A percentile compares a stretch with the other conserved stretches of the same genome.
Evolutionary conservation across 306 rosid genomes (phyloP).

Genomic region (Vigna radiata): DNA sequence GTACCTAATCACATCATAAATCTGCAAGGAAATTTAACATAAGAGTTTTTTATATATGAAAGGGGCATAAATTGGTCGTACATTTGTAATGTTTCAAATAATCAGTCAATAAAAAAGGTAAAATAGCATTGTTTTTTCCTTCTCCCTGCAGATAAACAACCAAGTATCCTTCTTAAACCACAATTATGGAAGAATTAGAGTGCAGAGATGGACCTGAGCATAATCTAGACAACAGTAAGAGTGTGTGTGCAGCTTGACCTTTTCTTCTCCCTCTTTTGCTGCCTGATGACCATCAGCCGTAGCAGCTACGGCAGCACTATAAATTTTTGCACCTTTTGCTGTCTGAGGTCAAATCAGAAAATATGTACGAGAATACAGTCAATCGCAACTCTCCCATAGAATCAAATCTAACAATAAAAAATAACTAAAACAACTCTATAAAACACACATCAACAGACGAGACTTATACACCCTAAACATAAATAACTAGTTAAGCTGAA

Average conservation of each 20-base stretch:
- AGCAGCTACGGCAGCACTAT: constrained; percentile 94
- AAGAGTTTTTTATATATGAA: constrained; percentile 39
- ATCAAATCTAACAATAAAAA: constrained; percentile 6
- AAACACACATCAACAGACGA: not conserved
- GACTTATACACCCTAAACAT: not conserved
- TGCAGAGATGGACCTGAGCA: constrained; percentile 73
- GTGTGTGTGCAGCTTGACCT: constrained; percentile 94
- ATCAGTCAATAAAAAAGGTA: constrained; percentile 33
- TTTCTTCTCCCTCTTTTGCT: constrained; percentile 87
- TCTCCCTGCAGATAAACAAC: constrained; percentile 21
- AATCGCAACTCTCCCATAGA: not conserved
- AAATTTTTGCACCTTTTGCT: constrained; percentile 93
- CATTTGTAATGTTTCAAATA: constrained; percentile 16
- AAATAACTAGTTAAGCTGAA: constrained; percentile 14
- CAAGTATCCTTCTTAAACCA: constrained; percentile 35
- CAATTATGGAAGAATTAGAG: constrained; percentile 32
- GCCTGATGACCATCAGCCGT: constrained; percentile 68
- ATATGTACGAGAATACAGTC: not conserved
- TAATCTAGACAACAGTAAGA: constrained; percentile 79
- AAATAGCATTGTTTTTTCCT: constrained; percentile 39
- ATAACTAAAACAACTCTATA: not conserved
- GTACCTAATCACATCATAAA: constrained; percentile 91
- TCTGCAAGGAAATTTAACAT: constrained; percentile 59
- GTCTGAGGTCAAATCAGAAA: constrained; percentile 61
- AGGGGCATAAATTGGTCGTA: constrained; percentile 42